Evolutionary conservation across 225 moss, liverwort and hornwort genomes (phyloP).

Genomic region (Physcomitrium patens): DNA sequence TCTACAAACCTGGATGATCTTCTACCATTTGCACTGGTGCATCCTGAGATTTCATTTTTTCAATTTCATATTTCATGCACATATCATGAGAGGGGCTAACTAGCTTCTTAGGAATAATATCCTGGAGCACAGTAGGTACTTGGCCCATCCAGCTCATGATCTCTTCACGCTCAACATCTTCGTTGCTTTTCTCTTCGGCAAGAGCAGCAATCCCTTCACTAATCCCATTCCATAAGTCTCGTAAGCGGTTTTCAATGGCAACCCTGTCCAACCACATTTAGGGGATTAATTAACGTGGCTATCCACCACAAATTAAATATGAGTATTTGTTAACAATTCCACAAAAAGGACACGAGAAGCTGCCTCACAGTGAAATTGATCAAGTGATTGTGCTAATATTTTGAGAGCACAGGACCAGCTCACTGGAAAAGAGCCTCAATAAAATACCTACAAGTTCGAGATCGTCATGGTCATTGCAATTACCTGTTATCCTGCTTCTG

Average conservation of each 20-base stretch:
- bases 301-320: not conserved
- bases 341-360: not conserved
- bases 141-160: slow-evolving; percentile 69
- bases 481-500: slow-evolving; percentile 48
- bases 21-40: slow-evolving; percentile 11
- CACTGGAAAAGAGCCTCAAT: not conserved
- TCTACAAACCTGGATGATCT: slow-evolving; percentile 34
- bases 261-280: slow-evolving; percentile 43
- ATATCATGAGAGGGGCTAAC: slow-evolving; percentile 22
- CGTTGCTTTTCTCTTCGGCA: slow-evolving; percentile 64
- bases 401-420: not conserved
- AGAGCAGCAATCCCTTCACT: slow-evolving; percentile 88
- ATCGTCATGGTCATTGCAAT: not conserved
- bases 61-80: slow-evolving; percentile 18
- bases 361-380: not conserved
- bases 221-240: slow-evolving; percentile 79
- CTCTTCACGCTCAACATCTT: slow-evolving; percentile 57
- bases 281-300: slow-evolving; percentile 12
- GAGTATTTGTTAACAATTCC: not conserved
- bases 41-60: slow-evolving; percentile 25
- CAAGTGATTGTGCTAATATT: slow-evolving; percentile 1
- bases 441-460: slow-evolving; percentile 4
- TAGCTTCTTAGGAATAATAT: slow-evolving; percentile 44
- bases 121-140: slow-evolving; percentile 70
- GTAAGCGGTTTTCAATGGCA: slow-evolving; percentile 76